Base-by-base conservation (phyloP, 345 rosid species). In the Balakata baccata region DNA sequence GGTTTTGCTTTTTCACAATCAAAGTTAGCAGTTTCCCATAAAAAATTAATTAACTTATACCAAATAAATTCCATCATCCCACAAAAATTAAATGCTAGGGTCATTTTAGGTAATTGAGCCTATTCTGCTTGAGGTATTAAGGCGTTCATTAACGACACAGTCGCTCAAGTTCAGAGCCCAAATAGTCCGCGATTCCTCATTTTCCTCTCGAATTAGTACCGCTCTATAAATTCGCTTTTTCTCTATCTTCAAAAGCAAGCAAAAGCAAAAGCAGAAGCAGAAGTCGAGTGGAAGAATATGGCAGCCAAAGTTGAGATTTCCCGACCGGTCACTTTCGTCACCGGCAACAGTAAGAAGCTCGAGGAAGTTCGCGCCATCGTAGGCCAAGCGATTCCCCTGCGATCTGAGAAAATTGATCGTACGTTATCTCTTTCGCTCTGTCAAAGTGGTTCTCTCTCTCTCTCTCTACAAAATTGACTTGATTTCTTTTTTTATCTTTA, bases 261-360 rank as follows among this genome's bases (percentile, higher is more conserved):
- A 49, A 45, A 6, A 70, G 29, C 58, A 16, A 66, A 25, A 50
- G 63, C 20, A 60, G 41, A n/a, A 25, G 60, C 72, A 89, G 34
- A 29, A 29, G 34, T 29, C 34, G 89, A 88, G 83, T 85, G 79
- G 41, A 74, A 71, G 72, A 81, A 73, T 84, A 82, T 88, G 73
- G 90, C 78, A 62, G 71, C 75, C 0, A 81, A 79, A 17, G 39
- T 81, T 49, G 64, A 74, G 0, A 18, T 92, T 61, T 79, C 89
- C 18, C 86, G 92, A 53, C 96, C 98, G 81, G 98, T 95, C 80
- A 95, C 97, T 0, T 92, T 92, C 77, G 98, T 95, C 59, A 95
- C 98, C 0, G 98, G 99, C 39, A 95, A 91, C 78, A 93, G 96
- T 6, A 92, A 92, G 86, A 95, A 95, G 81, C 94, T 92, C 6